Percentiles rank a stretch among this genome's conserved stretches.
Evolutionary conservation across 1,284 basidiomycete genomes (phyloP).

Genomic region (Trichosporon inkin): DNA sequence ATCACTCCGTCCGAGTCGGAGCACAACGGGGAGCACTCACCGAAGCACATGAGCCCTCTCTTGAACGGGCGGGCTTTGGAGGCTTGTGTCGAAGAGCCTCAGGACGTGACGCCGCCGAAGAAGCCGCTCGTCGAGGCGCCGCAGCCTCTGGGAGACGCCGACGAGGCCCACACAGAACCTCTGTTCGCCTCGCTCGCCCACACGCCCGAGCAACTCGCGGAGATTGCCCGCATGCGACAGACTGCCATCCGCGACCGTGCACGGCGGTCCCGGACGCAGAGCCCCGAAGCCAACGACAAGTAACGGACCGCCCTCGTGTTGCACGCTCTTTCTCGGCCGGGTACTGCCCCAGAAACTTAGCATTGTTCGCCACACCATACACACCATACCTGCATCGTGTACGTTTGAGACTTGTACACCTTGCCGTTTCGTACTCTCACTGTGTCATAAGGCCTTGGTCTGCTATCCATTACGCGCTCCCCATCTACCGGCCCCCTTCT

Average conservation of each 20-base stretch:
- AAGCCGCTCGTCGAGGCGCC: background rate
- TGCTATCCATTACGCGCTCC: too few species aligned
- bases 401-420: background rate
- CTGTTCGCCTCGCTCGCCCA: constrained; percentile 45
- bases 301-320: background rate
- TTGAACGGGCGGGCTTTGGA: background rate
- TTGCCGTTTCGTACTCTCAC: too few species aligned
- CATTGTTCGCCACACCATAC: background rate
- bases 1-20: constrained; percentile 21
- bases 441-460: too few species aligned
- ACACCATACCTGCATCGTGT: background rate
- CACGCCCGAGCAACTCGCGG: constrained; percentile 42
- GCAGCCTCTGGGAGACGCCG: background rate
- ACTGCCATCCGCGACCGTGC: constrained; percentile 21
- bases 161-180: constrained; percentile 23
- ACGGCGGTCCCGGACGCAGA: constrained; percentile 8
- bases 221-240: constrained; percentile 37
- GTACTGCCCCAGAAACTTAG: background rate
- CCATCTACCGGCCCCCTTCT: too few species aligned
- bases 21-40: constrained; percentile 5
- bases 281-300: constrained; percentile 8
- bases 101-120: background rate
- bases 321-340: background rate
- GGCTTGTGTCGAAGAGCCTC: background rate
- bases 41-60: constrained; percentile 1